Evolutionary conservation across 768 basidiomycete genomes (phyloP).

Genomic region (Kwoniella mangroviensis): DNA sequence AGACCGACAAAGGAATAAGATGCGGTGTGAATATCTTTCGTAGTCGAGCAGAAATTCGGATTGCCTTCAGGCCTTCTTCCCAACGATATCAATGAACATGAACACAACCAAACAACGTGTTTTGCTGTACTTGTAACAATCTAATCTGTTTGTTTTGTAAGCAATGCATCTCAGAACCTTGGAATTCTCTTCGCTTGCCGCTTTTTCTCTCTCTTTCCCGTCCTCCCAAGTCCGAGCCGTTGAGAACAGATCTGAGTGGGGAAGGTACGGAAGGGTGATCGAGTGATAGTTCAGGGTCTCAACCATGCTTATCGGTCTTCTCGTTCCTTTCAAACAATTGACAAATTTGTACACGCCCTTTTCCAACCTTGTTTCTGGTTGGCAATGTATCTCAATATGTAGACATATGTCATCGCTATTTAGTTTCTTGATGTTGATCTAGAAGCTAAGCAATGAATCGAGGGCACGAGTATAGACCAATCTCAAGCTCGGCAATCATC

Average conservation of each 20-base stretch:
- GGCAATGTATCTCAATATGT: neutral
- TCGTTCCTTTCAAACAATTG: neutral
- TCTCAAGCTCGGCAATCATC: no score
- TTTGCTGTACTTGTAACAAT: no score
- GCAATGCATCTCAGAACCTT: no score
- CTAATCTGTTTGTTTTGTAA: no score
- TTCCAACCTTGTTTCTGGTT: neutral
- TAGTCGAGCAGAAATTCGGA: neutral
- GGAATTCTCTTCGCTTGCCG: neutral
- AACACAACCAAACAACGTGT: neutral
- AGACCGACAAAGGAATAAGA: neutral
- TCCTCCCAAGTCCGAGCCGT: neutral
- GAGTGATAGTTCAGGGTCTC: neutral
- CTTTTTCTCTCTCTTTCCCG: neutral
- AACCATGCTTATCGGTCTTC: neutral
- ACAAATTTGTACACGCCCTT: neutral
- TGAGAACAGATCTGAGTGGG: no score
- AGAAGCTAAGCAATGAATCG: no score
- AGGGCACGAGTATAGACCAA: no score
- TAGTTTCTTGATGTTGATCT: no score
- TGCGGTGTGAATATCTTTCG: neutral
- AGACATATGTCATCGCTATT: neutral
- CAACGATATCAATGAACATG: neutral
- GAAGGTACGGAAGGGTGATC: neutral
- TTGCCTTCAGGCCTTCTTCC: neutral